Evolutionary conservation across 2,329 filamentous ascomycete species (phyloP), one percentile per base, ranked within the genome.

Genomic region (Gliomastix tumulicola): DNA sequence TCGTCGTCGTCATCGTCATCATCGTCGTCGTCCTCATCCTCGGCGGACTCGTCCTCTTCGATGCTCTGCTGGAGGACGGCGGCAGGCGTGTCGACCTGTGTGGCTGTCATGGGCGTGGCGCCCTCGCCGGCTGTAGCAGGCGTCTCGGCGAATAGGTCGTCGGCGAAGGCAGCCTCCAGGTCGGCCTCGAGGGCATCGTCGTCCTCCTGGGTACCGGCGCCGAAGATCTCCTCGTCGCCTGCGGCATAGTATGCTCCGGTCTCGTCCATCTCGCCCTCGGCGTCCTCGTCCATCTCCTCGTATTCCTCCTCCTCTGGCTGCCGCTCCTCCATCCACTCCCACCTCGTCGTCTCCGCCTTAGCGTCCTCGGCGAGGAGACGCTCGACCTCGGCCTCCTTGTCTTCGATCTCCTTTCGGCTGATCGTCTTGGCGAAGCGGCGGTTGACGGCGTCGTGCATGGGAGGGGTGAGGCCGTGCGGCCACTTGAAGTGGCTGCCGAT

Each of bases 381-480:
- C 44, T 88, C 79, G 22, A 94, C 86, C 47, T 85, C 77, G 38
- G 80, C 77, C 52, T 94, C 88, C 34, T 90, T 87, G 47, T 87
- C 82, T 54, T 90, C 83, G 43, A 92, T 89, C 45, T 89, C 85
- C 41, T 87, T 82, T 39, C 88, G 81, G 41, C 82, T 87, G 36
- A 90, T 76, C 4, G 87, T 80, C 53, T 89, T 88, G 40, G 88
- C 78, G 60, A 94, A 94, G 21, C 88, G 76, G 20, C 86, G 78
- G 55, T 87, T 88, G 30, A 85, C 73, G 30, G 84, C 87, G 65
- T 86, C 87, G 53, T 87, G 84, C 80, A 94, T 86, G 2, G 88
- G 88, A 6, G 88, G 87, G 3, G 88, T 92, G 16, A 95, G 67
- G 21, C 88, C 88, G 57, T 94, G 88, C 2, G 88, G 84, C 68